Conservation (phyloP, 2,329 filamentous ascomycete species). For the Aspergillus sp. region DNA sequence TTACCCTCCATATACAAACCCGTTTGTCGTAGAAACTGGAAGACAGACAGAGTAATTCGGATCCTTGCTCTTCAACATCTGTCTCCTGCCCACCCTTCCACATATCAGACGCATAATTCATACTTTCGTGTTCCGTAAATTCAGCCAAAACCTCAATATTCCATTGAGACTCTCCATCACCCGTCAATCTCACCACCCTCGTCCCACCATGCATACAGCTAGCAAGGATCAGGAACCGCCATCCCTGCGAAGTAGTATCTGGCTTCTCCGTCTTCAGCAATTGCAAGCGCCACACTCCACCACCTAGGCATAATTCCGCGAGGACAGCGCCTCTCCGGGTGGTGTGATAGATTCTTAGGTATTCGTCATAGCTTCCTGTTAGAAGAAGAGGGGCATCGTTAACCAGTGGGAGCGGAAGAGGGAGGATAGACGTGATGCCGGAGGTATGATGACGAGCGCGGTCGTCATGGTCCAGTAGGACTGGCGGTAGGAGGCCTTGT, state of each 20-base stretch:
- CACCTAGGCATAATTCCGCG: slow-evolving; percentile 58
- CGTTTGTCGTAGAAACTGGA: slow-evolving; percentile 48
- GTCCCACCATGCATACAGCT: slow-evolving; percentile 92
- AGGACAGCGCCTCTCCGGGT: slow-evolving; percentile 44
- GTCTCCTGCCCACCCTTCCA: slow-evolving; percentile 18
- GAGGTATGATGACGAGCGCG: slow-evolving; percentile 58
- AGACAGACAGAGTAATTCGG: slow-evolving; percentile 32
- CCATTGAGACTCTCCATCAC: slow-evolving; percentile 45
- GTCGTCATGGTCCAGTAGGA: slow-evolving; percentile 33
- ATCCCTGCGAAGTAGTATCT: slow-evolving; percentile 1
- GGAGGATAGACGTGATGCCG: slow-evolving; percentile 80
- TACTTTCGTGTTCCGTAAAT: slow-evolving; percentile 82
- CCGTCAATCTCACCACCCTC: slow-evolving; percentile 49
- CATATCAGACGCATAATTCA: slow-evolving; percentile 82
- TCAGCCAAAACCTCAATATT: slow-evolving; percentile 56
- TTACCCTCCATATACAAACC: slow-evolving; percentile 41
- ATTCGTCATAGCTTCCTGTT: slow-evolving; percentile 89
- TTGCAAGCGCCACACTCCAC: slow-evolving; percentile 82
- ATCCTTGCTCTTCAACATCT: slow-evolving; percentile 1
- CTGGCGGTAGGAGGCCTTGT: slow-evolving; percentile 9
- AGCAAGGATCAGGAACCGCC: slow-evolving; percentile 54
- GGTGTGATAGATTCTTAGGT: slow-evolving; percentile 54
- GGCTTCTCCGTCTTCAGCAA: slow-evolving; percentile 26
- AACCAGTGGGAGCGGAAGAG: slow-evolving; percentile 42
- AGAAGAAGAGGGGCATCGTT: slow-evolving; percentile 53